Evolutionary conservation across 108 stramenopile species (phyloP).

Genomic region (Tribonema minus): DNA sequence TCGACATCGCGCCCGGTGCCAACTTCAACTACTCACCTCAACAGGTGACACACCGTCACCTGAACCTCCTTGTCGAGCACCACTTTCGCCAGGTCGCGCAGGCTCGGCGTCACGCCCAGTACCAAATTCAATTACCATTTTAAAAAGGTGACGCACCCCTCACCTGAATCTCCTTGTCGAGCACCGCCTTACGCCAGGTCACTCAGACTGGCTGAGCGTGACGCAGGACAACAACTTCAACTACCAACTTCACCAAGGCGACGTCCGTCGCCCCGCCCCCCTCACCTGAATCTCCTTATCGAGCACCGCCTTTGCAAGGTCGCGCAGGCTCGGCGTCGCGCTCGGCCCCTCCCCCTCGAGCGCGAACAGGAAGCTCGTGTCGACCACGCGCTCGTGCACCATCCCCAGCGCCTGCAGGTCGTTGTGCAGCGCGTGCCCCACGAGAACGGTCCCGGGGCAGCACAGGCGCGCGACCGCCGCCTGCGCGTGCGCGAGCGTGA

Average conservation of each 20-base stretch:
- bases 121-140: too few relatives aligned
- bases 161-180: conserved; percentile 12
- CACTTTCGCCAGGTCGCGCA: conserved; percentile 23
- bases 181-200: conserved; percentile 2
- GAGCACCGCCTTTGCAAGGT: conserved; percentile 13
- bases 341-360: too few relatives aligned
- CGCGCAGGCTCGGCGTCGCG: conserved; percentile 1
- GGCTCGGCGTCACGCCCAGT: conserved; percentile 38
- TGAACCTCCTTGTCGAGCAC: conserved; percentile 6
- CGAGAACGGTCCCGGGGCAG: conserved; percentile 80
- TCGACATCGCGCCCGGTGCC: too few relatives aligned
- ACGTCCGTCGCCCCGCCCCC: too few relatives aligned
- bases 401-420: conserved; percentile 76
- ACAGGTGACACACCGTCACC: too few relatives aligned
- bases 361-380: conserved; percentile 75
- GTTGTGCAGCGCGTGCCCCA: conserved; percentile 82
- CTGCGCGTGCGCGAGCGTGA: conserved; percentile 87
- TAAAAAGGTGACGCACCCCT: too few relatives aligned
- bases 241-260: too few relatives aligned
- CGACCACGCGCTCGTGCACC: conserved; percentile 73
- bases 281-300: conserved; percentile 10
- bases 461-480: conserved; percentile 83
- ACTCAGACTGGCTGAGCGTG: conserved; percentile 34
- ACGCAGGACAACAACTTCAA: too few relatives aligned
- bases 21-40: too few relatives aligned